Evolutionary conservation across 2,329 filamentous ascomycete species (phyloP).

Genomic region (Xylariaceae sp.): DNA sequence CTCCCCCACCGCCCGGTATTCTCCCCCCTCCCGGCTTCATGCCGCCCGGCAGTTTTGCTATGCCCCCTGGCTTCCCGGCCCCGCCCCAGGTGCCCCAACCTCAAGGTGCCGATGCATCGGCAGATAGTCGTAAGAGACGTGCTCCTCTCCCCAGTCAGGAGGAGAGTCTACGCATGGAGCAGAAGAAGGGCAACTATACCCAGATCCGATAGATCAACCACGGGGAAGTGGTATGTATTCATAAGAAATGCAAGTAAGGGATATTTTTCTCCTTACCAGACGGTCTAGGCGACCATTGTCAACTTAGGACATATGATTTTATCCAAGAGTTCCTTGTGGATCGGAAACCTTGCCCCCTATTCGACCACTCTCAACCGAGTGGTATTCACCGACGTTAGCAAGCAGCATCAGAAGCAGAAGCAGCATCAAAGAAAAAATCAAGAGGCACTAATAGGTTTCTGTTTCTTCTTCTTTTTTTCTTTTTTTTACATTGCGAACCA

Average conservation of each 20-base stretch:
- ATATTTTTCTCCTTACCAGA: no score
- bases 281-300: no score
- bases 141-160: slow-evolving; percentile 78
- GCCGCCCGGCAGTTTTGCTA: slow-evolving; percentile 41
- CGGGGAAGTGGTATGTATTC: no score
- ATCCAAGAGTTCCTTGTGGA: neutral
- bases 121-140: slow-evolving; percentile 59
- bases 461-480: no score
- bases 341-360: neutral
- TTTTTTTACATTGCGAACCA: no score
- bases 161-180: slow-evolving; percentile 74
- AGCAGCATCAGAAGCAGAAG: neutral
- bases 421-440: neutral
- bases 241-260: no score
- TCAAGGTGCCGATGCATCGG: slow-evolving; percentile 9
- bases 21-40: slow-evolving; percentile 42
- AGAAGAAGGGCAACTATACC: slow-evolving; percentile 60
- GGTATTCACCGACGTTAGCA: neutral
- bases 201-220: slow-evolving; percentile 38
- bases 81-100: slow-evolving; percentile 27
- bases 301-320: neutral
- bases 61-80: slow-evolving; percentile 34
- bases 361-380: neutral
- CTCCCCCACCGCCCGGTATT: slow-evolving; percentile 50
- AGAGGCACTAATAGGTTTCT: no score